Evolutionary conservation across 2,329 filamentous ascomycete genomes (phyloP), one percentile per base, ranked within the genome.

Genomic region (Huntiella savannae): DNA sequence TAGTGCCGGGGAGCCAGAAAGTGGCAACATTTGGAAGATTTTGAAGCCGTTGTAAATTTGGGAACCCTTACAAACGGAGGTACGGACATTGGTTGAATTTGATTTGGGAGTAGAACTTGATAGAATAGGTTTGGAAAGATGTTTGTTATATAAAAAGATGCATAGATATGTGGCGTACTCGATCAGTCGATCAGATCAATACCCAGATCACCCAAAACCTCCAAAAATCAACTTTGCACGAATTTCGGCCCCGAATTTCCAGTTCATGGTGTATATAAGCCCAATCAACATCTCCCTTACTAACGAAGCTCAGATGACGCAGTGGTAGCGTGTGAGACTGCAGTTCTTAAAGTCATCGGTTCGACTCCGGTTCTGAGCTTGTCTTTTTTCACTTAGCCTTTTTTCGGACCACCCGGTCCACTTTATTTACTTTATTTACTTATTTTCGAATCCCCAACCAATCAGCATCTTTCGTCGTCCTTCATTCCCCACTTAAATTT

Each of bases 321-420:
- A 47, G 46, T 47, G 46, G 46, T 47, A 47, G 46, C 46, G 46
- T 47, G 46, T 43, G 46, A 47, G 46, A 47, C 46, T 47, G 46
- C 46, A 47, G 46, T 47, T 47, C 46, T 47, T 47, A 43, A 47
- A 47, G 46, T 47, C 46, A 47, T 47, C 46, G 46, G 46, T 47
- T 47, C 46, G 46, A 47, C 46, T 47, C 46, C 46, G 46, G 46
- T 47, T 47, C 46, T 47, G 46, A 43, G 40, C 47, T 49, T 39
- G 39, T 40, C 32, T 46, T 49, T 49, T 49, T 49, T 49, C 43
- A 42, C 16, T 39, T 35, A 19, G 28, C 40, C 35, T 40, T 46
- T 49, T 49, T 46, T 49, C 46, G 35, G 22, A 28, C 34, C 28
- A 28, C 19, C 28, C 13, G 43, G 17, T 17, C 33, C 8, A 13